These are phyloP conservation scores for Penicillium paradoxum DNA, from an alignment of 495 filamentous ascomycete species.

Conservation along the genomic window DNA sequence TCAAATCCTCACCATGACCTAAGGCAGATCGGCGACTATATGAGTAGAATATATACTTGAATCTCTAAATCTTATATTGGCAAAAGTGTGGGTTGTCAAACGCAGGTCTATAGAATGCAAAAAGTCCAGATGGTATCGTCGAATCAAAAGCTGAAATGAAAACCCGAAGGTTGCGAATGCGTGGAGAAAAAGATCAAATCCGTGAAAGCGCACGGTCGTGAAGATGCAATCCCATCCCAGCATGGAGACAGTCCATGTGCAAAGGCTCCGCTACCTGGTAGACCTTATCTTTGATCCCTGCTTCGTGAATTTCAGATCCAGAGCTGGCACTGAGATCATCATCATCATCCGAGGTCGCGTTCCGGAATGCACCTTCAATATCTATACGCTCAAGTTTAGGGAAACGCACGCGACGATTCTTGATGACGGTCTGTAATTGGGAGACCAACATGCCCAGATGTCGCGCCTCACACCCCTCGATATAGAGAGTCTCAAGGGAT, in stretches of 20 bases:
- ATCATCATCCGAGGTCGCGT: slow-evolving; percentile 10
- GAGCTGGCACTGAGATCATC: neutral
- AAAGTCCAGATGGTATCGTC: slow-evolving; percentile 1
- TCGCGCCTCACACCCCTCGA: slow-evolving; percentile 31
- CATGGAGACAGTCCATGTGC: slow-evolving; percentile 19
- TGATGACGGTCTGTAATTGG: slow-evolving; percentile 25
- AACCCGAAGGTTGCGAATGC: neutral
- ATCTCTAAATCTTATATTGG: neutral
- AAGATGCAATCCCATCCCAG: slow-evolving; percentile 23
- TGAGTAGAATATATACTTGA: neutral
- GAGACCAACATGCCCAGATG: slow-evolving; percentile 24
- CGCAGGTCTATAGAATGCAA: neutral
- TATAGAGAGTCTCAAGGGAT: slow-evolving; percentile 27
- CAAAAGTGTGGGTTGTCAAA: neutral
- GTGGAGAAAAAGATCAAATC: neutral
- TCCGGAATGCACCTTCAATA: slow-evolving; percentile 33
- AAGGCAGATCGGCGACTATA: neutral
- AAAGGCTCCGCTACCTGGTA: slow-evolving; percentile 26
- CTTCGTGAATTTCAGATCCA: neutral
- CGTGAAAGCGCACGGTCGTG: slow-evolving; percentile 23
- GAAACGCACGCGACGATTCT: slow-evolving; percentile 17
- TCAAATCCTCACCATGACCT: too few relatives aligned
- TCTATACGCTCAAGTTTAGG: slow-evolving; percentile 16
- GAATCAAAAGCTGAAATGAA: neutral
- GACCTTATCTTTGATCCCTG: slow-evolving; percentile 23